Percentiles rank a stretch among this genome's conserved stretches.
Evolutionary conservation across 1,284 basidiomycete species (phyloP).

Genomic region (Fistulinella cinereoalba): DNA sequence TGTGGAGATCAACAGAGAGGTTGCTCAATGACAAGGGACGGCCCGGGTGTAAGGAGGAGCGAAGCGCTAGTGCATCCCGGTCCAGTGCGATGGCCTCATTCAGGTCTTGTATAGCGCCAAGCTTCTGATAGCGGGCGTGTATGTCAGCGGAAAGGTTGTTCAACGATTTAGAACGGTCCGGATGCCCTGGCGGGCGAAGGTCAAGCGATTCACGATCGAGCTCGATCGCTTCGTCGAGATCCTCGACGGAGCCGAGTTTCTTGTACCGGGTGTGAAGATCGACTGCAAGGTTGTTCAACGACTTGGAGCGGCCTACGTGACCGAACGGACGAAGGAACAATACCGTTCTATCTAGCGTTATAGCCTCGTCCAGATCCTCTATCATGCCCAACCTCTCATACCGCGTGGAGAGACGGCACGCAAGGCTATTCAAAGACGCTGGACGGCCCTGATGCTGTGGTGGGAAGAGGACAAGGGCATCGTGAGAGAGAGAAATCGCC

Average conservation of each 20-base stretch:
- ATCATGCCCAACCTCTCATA: not conserved
- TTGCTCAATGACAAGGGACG: not conserved
- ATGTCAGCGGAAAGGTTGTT: too few relatives aligned
- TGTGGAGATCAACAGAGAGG: not conserved
- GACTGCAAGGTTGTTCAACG: not conserved
- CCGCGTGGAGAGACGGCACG: not conserved
- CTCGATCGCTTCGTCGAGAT: not conserved
- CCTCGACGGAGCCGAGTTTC: not conserved
- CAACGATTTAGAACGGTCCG: not conserved
- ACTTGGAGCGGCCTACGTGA: not conserved
- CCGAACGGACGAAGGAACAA: not conserved
- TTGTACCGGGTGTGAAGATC: not conserved
- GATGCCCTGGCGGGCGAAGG: not conserved
- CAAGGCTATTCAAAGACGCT: not conserved
- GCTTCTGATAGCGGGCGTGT: not conserved
- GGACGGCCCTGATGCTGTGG: not conserved
- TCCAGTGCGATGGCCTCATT: not conserved
- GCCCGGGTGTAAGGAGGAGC: not conserved
- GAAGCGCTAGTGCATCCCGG: not conserved
- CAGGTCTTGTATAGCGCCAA: not conserved
- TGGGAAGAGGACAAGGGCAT: not conserved
- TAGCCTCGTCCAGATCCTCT: not conserved
- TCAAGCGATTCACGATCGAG: not conserved
- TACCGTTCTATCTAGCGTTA: not conserved
- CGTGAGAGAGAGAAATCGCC: not conserved